Base-by-base conservation (phyloP, 2,329 filamentous ascomycete genomes). In the Cucurbitaria berberidis region DNA sequence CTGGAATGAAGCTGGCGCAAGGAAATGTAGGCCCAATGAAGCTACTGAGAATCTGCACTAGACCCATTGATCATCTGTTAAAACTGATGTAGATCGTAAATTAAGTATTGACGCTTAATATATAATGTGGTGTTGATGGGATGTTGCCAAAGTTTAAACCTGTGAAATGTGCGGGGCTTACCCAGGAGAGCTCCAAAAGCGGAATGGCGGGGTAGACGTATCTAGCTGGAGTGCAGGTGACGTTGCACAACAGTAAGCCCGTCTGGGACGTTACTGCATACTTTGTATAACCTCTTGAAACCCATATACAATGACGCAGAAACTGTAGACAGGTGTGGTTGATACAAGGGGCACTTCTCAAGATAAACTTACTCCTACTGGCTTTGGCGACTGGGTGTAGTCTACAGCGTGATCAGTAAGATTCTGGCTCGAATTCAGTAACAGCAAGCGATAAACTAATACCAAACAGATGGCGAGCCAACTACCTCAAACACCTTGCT, bases 1-100 rank as follows among this genome's bases (percentile, higher is more conserved):
- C 39, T 43, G 45, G 38, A 50, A 57, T 45, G 52, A 62, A 41
- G 47, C 48, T 58, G 52, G 54, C 48, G 52, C 52, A 58, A 57
- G 57, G 47, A 34, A 41, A 50, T 44, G 24, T 46, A 51, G 47
- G 50, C 34, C 45, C 49, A 40, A 46, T 45, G 21, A 30, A 26
- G 15, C 22, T 19, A n/a, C 8, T 1, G n/a, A 29, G n/a, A 10
- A 6, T 19, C 40, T 19, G 7, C 1, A 29, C 24, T 10, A 7
- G 11, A 16, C 24, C 24, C n/a, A 19, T 19, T 15, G 16, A 42
- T 42, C 24, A 16, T 3, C 22, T 16, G 11, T 27, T 6, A 10
- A 2, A 18, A 27, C 16, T n/a, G 3, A 26, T 26, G 16, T 16
- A n/a, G 15, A 42, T 18, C 3, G 16, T 3, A 24, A 26, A 19